Percentiles rank a stretch among this genome's conserved stretches.
These are phyloP conservation scores for Raddia guianensis DNA, from an alignment of 176 grass and related monocot species.

Conservation along the genomic window DNA sequence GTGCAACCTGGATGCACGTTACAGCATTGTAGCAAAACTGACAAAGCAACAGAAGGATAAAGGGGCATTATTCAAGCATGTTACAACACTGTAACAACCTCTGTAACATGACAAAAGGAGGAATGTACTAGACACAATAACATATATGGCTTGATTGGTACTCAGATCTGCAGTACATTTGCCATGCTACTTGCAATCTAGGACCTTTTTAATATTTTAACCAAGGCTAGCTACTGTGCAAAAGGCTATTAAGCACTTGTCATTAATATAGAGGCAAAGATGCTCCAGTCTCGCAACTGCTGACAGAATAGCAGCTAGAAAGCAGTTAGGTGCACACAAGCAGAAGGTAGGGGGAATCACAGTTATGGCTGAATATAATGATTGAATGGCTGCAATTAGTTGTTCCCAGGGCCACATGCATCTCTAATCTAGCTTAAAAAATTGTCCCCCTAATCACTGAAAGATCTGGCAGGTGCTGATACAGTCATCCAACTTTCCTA, in stretches of 20 bases:
- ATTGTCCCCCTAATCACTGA: slow-evolving; percentile 33
- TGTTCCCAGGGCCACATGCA: slow-evolving; percentile 60
- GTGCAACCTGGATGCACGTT: slow-evolving; percentile 37
- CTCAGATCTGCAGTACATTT: slow-evolving; percentile 57
- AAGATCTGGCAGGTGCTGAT: slow-evolving; percentile 64
- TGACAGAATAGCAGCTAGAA: slow-evolving; percentile 49
- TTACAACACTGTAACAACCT: slow-evolving; percentile 48
- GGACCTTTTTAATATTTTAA: slow-evolving; percentile 40
- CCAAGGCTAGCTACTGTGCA: slow-evolving; percentile 36
- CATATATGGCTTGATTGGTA: slow-evolving; percentile 42
- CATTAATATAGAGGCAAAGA: slow-evolving; percentile 61
- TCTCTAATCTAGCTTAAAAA: slow-evolving; percentile 47
- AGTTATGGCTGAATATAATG: slow-evolving; percentile 61
- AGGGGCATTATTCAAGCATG: slow-evolving; percentile 36
- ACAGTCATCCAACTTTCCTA: slow-evolving; percentile 55
- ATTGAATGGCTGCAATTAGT: slow-evolving; percentile 71
- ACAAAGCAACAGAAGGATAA: slow-evolving; percentile 6
- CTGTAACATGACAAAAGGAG: slow-evolving; percentile 41
- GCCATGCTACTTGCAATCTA: slow-evolving; percentile 41
- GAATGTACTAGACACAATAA: slow-evolving; percentile 42
- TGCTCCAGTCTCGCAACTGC: slow-evolving; percentile 44
- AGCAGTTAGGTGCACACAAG: slow-evolving; percentile 41
- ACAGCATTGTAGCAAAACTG: slow-evolving; percentile 29
- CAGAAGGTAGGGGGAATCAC: slow-evolving; percentile 53
- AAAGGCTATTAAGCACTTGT: slow-evolving; percentile 63